phyloP scores from a whole-genome alignment of 2,329 filamentous ascomycete genomes.

The Xylogone sp. region DNA sequence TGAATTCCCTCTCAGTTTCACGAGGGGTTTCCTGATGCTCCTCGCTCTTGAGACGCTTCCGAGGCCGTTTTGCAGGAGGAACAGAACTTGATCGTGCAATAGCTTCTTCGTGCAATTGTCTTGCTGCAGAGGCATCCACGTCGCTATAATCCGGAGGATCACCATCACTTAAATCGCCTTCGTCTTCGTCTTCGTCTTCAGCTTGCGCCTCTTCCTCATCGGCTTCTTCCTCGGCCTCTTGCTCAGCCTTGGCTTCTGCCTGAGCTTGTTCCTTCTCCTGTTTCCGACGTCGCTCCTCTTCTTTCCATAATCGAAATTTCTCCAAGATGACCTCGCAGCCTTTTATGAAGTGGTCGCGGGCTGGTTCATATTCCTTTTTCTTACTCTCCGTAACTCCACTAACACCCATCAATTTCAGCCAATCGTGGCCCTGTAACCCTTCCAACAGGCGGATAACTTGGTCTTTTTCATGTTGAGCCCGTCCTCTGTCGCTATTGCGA shows the following conservation, averaged over 20 bases:
- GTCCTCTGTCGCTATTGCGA: conserved; percentile 59
- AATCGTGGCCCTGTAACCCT: conserved; percentile 85
- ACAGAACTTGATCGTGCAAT: conserved; percentile 24
- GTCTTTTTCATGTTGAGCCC: conserved; percentile 63
- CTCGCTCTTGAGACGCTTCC: conserved; percentile 31
- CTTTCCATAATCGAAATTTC: conserved; percentile 84
- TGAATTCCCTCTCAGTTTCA: conserved; percentile 58
- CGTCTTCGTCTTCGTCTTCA: conserved; percentile 19
- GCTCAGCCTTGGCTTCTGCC: conserved; percentile 42
- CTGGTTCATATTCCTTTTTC: conserved; percentile 82
- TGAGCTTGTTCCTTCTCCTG: conserved; percentile 66
- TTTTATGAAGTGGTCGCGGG: conserved; percentile 77
- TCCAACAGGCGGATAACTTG: conserved; percentile 67
- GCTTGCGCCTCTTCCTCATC: conserved; percentile 2
- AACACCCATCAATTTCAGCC: conserved; percentile 88
- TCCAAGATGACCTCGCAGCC: conserved; percentile 79
- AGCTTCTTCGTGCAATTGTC: conserved; percentile 59
- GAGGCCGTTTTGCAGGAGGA: conserved; percentile 16
- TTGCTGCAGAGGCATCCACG: conserved; percentile 66
- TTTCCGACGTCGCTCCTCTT: conserved; percentile 83
- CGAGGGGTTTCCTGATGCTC: conserved; percentile 15
- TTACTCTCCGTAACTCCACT: conserved; percentile 75
- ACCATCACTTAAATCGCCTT: conserved; percentile 35
- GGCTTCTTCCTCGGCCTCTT: conserved; percentile 16
- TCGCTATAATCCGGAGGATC: conserved; percentile 64